phyloP scores from a whole-genome alignment of 1,284 basidiomycete species.

The Cryptococcus hybrid region DNA sequence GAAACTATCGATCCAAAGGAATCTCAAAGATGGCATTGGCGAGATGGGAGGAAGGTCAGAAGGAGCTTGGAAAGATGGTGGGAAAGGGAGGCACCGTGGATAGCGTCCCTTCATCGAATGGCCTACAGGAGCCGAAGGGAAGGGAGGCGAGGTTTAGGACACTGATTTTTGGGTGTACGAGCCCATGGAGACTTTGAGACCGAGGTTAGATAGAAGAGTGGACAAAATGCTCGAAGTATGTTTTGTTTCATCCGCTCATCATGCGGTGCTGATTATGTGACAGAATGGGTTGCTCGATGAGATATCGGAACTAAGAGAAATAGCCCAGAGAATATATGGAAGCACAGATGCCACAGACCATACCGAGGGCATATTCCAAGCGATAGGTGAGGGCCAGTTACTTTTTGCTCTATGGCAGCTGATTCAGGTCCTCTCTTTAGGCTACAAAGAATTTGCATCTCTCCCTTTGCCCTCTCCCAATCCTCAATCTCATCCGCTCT shows the following conservation, averaged over 20 bases:
- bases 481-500: conserved; percentile 44
- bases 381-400: conserved; percentile 64
- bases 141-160: conserved; percentile 61
- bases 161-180: conserved; percentile 92
- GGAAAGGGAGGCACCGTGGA: conserved; percentile 44
- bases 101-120: too few species aligned
- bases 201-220: conserved; percentile 73
- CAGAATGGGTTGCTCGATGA: conserved; percentile 84
- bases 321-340: conserved; percentile 45
- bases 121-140: not conserved
- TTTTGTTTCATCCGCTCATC: not conserved
- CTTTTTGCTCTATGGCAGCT: not conserved
- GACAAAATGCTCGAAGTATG: conserved; percentile 84
- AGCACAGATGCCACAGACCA: conserved; percentile 33
- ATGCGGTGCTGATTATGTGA: not conserved
- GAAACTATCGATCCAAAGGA: conserved; percentile 69
- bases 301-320: conserved; percentile 57
- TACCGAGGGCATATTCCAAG: conserved; percentile 79
- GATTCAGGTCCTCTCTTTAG: conserved; percentile 50
- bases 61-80: conserved; percentile 77
- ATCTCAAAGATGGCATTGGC: conserved; percentile 91
- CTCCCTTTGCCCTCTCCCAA: conserved; percentile 40
- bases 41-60: conserved; percentile 84
- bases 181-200: conserved; percentile 62
- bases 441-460: conserved; percentile 82